Evolutionary conservation across 2,329 filamentous ascomycete species (phyloP).

Genomic region (Hypoxylon sp.): DNA sequence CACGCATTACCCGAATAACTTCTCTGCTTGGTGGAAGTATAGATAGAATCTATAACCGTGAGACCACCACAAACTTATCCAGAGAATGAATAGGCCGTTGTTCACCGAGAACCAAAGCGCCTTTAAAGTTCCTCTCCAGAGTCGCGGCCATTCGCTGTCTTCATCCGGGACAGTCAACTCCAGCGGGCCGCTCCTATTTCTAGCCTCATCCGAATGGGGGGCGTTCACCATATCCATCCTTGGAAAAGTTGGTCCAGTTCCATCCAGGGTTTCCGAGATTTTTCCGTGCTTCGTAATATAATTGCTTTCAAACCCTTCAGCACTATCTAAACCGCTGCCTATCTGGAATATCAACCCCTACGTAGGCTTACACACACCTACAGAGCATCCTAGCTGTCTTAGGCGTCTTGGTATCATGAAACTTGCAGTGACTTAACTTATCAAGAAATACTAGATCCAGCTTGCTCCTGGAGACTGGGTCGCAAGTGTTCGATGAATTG

Average conservation of each 20-base stretch:
- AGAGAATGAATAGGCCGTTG: conserved; percentile 25
- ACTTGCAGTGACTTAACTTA: too few species aligned
- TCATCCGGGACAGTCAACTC: conserved; percentile 18
- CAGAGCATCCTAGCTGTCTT: too few species aligned
- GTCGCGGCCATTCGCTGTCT: conserved; percentile 19
- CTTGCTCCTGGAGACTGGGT: too few species aligned
- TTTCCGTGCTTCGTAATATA: too few species aligned
- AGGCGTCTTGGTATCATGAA: too few species aligned
- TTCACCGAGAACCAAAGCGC: conserved; percentile 22
- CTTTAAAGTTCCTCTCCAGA: conserved; percentile 22
- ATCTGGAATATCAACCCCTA: too few species aligned
- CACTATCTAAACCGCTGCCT: too few species aligned
- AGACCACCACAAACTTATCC: conserved; percentile 15
- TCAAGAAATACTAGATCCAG: too few species aligned
- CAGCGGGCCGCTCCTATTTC: conserved; percentile 11
- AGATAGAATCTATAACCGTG: conserved; percentile 26
- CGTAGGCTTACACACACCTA: too few species aligned
- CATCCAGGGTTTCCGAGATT: too few species aligned
- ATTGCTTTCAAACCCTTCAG: too few species aligned
- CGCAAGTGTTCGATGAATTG: too few species aligned
- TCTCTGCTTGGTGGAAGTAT: conserved; percentile 18
- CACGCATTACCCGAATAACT: conserved; percentile 35
- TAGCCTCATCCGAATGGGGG: background rate
- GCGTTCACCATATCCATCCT: conserved; percentile 28
- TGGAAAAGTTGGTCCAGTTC: background rate